A percentile compares a stretch with the other conserved stretches of the same genome.
Conservation (phyloP, 2,329 filamentous ascomycete genomes). For the Fragosphaeria purpurea region DNA sequence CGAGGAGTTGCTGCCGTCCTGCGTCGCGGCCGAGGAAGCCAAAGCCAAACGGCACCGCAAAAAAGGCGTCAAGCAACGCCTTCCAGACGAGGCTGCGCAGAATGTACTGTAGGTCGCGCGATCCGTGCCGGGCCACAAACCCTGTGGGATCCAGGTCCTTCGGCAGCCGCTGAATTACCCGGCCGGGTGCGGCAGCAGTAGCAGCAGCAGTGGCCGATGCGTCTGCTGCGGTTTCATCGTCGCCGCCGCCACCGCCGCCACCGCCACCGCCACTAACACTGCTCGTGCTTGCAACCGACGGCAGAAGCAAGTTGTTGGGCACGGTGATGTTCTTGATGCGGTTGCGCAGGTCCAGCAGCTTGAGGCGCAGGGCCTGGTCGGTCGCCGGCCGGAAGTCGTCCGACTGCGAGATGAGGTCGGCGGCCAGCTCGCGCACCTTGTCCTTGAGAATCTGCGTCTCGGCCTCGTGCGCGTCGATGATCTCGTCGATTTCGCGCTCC, state of each 20-base stretch:
- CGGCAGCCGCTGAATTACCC: not conserved
- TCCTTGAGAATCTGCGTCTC: constrained; percentile 4
- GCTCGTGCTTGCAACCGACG: not conserved
- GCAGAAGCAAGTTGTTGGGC: constrained; percentile 11
- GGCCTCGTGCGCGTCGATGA: constrained; percentile 6
- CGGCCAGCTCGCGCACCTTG: constrained; percentile 11
- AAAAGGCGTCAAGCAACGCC: constrained; percentile 16
- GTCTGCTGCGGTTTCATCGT: too few species aligned
- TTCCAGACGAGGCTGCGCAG: constrained; percentile 15
- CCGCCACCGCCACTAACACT: not conserved
- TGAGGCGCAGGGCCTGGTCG: constrained; percentile 13
- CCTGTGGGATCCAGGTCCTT: constrained; percentile 9
- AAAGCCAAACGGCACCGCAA: constrained; percentile 17
- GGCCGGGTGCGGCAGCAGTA: too few species aligned
- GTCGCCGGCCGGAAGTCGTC: constrained; percentile 18
- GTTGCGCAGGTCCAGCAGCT: constrained; percentile 13
- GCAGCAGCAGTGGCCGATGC: too few species aligned
- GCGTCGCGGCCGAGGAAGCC: constrained; percentile 13
- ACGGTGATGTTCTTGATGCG: constrained; percentile 13
- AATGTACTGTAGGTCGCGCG: constrained; percentile 10
- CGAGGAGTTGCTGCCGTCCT: constrained; percentile 8
- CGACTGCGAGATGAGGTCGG: constrained; percentile 15
- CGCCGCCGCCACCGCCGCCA: too few species aligned
- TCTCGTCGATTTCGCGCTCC: constrained; percentile 5
- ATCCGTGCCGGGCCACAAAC: constrained; percentile 13